These are phyloP conservation scores for Polychaeton citri DNA, from an alignment of 2,329 filamentous ascomycete species.

Conservation along the genomic window DNA sequence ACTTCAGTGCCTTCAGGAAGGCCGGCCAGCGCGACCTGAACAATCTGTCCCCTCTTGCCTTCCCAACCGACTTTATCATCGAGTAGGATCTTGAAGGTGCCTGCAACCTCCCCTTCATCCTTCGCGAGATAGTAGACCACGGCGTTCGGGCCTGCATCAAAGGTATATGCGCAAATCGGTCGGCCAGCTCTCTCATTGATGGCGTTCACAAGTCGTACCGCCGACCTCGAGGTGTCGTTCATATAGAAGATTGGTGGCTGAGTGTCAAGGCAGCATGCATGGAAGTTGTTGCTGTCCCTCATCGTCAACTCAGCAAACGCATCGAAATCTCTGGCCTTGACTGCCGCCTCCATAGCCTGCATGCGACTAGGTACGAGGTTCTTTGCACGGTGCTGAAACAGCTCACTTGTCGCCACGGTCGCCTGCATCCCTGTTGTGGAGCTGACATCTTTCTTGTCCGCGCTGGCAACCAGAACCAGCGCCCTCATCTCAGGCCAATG, in stretches of 20 bases:
- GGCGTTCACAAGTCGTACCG: constrained; percentile 75
- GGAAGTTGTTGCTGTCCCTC: constrained; percentile 95
- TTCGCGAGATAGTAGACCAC: constrained; percentile 90
- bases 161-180: constrained; percentile 84
- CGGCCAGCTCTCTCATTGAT: constrained; percentile 72
- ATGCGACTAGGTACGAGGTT: constrained; percentile 73
- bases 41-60: constrained; percentile 36
- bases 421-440: constrained; percentile 95
- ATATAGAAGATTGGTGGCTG: constrained; percentile 98
- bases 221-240: constrained; percentile 82
- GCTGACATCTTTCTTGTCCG: constrained; percentile 89
- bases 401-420: constrained; percentile 78
- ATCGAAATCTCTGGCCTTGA: constrained; percentile 66
- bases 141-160: constrained; percentile 92
- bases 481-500: constrained; percentile 97
- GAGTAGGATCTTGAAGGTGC: constrained; percentile 60
- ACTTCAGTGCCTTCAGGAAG: constrained; percentile 49
- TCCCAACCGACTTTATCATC: constrained; percentile 59
- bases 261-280: constrained; percentile 87
- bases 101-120: constrained; percentile 59
- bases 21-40: constrained; percentile 37
- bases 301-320: constrained; percentile 84
- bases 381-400: constrained; percentile 66
- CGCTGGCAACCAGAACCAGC: constrained; percentile 77
- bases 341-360: constrained; percentile 70